Percentiles rank a stretch among this genome's conserved stretches.
These are phyloP conservation scores for Russula griseocarnosa DNA, from an alignment of 768 basidiomycete genomes.

Conservation along the genomic window DNA sequence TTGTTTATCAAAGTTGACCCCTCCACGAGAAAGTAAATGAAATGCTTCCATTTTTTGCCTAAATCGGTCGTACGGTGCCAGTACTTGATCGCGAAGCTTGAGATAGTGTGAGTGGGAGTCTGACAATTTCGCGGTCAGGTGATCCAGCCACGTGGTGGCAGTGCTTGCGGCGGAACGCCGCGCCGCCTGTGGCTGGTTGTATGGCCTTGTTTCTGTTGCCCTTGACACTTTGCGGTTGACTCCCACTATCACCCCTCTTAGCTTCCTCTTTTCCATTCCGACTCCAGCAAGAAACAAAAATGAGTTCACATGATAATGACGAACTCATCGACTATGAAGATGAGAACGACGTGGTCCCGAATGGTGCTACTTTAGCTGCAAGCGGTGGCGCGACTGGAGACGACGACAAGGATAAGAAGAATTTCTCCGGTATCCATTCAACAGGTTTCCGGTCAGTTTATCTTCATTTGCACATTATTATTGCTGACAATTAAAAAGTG, in stretches of 20 bases:
- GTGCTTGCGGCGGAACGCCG: neutral
- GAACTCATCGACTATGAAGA: slow-evolving; percentile 95
- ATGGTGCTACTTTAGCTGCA: slow-evolving; percentile 47
- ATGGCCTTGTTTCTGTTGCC: slow-evolving; percentile 21
- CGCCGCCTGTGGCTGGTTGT: slow-evolving; percentile 20
- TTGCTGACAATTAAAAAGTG: slow-evolving; percentile 47
- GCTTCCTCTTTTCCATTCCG: slow-evolving; percentile 33
- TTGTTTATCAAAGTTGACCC: slow-evolving; percentile 73
- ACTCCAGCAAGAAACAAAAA: slow-evolving; percentile 37
- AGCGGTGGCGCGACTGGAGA: slow-evolving; percentile 47
- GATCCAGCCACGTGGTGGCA: slow-evolving; percentile 2
- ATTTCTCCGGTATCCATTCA: slow-evolving; percentile 99
- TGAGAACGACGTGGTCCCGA: slow-evolving; percentile 73
- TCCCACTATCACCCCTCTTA: slow-evolving; percentile 31
- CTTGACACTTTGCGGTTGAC: slow-evolving; percentile 28
- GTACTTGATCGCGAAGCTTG: neutral
- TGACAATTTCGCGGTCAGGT: slow-evolving; percentile 19
- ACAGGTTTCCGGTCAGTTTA: slow-evolving; percentile 88
- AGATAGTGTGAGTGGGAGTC: too few relatives aligned
- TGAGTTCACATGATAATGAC: slow-evolving; percentile 84
- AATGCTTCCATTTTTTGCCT: slow-evolving; percentile 70
- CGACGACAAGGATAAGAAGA: slow-evolving; percentile 85
- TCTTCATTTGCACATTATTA: neutral
- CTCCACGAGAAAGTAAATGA: slow-evolving; percentile 83
- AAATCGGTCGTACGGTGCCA: neutral